phyloP scores from a whole-genome alignment of 345 rosid species.

The Microcos paniculata region DNA sequence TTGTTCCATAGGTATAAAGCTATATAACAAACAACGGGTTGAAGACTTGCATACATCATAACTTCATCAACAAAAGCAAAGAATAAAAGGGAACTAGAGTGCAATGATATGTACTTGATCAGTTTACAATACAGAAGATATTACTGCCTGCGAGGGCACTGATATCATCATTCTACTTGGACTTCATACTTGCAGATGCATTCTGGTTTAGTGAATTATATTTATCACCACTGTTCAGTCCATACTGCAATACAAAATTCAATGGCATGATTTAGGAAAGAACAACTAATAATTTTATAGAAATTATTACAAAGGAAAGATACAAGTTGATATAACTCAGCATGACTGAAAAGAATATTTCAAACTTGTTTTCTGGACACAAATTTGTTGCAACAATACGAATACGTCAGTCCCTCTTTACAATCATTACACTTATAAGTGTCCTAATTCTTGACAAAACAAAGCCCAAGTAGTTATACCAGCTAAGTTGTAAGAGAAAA shows the following conservation, averaged over 20 bases:
- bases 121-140: too few species aligned
- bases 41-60: too few species aligned
- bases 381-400: neutral
- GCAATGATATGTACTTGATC: too few species aligned
- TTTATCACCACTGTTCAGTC: conserved; percentile 42
- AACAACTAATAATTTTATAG: neutral
- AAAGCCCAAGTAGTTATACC: too few species aligned
- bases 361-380: neutral
- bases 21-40: too few species aligned
- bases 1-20: too few species aligned
- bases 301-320: neutral
- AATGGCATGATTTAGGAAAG: neutral
- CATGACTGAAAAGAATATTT: neutral
- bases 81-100: too few species aligned
- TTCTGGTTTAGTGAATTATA: conserved; percentile 27
- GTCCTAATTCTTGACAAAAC: neutral
- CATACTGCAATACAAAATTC: conserved; percentile 44
- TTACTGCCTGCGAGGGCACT: neutral
- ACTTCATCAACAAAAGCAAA: too few species aligned
- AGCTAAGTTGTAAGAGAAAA: too few species aligned
- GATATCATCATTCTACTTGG: conserved; percentile 29
- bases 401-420: neutral
- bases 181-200: conserved; percentile 39
- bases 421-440: neutral
- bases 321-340: neutral